Evolutionary conservation across 257 asterid species (phyloP), one percentile per base, ranked within the genome.

Genomic region (Thymus quinquecostatus): DNA sequence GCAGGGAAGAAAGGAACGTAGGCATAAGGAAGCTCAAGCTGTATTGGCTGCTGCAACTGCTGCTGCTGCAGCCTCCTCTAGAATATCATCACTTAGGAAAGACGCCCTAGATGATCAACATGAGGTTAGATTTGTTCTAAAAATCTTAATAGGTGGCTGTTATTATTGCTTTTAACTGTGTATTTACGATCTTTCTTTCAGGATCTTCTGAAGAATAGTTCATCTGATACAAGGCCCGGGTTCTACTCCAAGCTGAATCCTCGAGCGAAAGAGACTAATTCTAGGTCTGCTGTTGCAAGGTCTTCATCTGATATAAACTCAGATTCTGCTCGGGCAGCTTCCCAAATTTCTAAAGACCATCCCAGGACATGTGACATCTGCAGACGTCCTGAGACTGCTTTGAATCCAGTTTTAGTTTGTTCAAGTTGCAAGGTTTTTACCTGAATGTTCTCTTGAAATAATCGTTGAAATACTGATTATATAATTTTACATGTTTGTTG

Each of bases 31-130:
- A 80, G 99, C 98, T 66, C 98, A 91, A 85, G 97, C 95, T 75
- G 87, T 92, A 38, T 77, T 95, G 85, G 97, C 97, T 50, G 99
- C 99, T 76, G 99, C 99, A 58, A 87, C 99, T 75, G 99, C 99
- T 60, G 99, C 98, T 32, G 99, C 96, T 65, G 99, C 98, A 30
- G 89, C 97, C 68, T 95, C 99, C 47, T 89, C 99, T 70, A 81
- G 99, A 85, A 73, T 64, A 68, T 87, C 95, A 48, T 86, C 99
- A 54, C 62, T 83, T 76, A 87, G 99, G 86, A 95, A 89, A 83
- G 99, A 95, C 60, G 27, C 81, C 66, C 72, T 82, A 33, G 98
- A 89, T 72, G 98, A 89, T 28, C 83, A 79, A 44, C 84, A 65
- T 64, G 91, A 91, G 96, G 98, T 95, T 66, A 48, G 72, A 45